phyloP scores from a whole-genome alignment of 2,329 filamentous ascomycete genomes.

The Fusarium keratoplasticum region DNA sequence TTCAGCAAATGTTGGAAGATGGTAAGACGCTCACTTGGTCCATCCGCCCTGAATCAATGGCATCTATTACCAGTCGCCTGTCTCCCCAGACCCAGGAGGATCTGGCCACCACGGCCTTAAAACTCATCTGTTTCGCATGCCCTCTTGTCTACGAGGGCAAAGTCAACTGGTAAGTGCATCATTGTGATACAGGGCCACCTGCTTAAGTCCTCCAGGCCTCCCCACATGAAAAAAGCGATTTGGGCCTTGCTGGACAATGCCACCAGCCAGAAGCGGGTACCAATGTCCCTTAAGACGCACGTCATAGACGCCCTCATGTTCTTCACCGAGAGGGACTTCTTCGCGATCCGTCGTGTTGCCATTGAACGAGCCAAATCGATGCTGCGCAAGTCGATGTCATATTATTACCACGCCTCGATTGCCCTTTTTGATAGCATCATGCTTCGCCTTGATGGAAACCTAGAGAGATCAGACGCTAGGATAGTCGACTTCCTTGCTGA shows the following conservation, averaged over 20 bases:
- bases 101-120: conserved; percentile 34
- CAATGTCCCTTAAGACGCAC: conserved; percentile 22
- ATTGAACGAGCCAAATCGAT: conserved; percentile 41
- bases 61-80: not conserved
- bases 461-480: conserved; percentile 40
- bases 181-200: fast-evolving
- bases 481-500: conserved; percentile 42
- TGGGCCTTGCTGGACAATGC: conserved; percentile 44
- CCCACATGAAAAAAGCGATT: conserved; percentile 38
- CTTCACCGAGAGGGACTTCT: conserved; percentile 48
- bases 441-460: conserved; percentile 41
- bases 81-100: conserved; percentile 32
- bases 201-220: conserved; percentile 35
- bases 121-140: conserved; percentile 44
- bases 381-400: conserved; percentile 46
- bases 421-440: conserved; percentile 49
- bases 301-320: conserved; percentile 46
- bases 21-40: conserved; percentile 30
- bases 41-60: conserved; percentile 16
- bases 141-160: conserved; percentile 50
- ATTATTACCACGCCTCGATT: conserved; percentile 47
- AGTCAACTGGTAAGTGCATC: conserved; percentile 40
- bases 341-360: conserved; percentile 39
- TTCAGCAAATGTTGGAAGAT: conserved; percentile 30
- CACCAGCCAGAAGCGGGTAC: conserved; percentile 23